Evolutionary conservation across 805 yeast species (phyloP).

Genomic region (Kuraishia ogatae): DNA sequence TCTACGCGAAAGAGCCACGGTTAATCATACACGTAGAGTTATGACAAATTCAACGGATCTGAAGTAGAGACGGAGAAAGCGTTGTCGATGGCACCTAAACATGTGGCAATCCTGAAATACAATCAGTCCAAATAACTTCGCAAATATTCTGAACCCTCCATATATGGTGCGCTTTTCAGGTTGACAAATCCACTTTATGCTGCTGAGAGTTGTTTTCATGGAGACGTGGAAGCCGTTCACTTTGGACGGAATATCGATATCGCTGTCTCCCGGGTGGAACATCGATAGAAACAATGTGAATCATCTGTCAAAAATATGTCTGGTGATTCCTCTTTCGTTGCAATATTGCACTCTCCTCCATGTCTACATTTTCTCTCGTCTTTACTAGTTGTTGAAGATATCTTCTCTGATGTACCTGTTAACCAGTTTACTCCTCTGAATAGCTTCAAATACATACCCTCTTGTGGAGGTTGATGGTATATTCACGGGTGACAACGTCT

Average conservation of each 20-base stretch:
- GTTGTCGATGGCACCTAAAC: no score
- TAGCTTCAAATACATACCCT: constrained; percentile 61
- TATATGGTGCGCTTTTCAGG: no score
- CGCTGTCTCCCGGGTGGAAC: not conserved
- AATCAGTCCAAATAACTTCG: no score
- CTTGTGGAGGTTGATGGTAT: constrained; percentile 99
- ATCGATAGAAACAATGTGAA: not conserved
- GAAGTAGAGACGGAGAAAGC: no score
- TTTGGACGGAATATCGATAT: not conserved
- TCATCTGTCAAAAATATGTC: not conserved
- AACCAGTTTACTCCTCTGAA: not conserved
- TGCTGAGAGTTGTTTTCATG: no score
- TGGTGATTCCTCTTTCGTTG: not conserved
- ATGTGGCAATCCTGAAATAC: no score
- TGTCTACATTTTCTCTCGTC: not conserved
- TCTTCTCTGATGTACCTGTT: not conserved
- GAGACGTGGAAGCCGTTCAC: no score
- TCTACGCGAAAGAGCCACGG: constrained; percentile 1
- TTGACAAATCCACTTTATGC: no score
- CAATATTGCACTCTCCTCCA: not conserved
- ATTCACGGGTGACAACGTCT: constrained; percentile 99
- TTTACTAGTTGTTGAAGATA: not conserved
- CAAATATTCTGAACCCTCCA: no score
- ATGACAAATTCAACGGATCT: no score
- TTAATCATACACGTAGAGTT: constrained; percentile 4